Base-by-base conservation (phyloP, 176 grass and related monocot genomes). In the Elaeis guineensis region DNA sequence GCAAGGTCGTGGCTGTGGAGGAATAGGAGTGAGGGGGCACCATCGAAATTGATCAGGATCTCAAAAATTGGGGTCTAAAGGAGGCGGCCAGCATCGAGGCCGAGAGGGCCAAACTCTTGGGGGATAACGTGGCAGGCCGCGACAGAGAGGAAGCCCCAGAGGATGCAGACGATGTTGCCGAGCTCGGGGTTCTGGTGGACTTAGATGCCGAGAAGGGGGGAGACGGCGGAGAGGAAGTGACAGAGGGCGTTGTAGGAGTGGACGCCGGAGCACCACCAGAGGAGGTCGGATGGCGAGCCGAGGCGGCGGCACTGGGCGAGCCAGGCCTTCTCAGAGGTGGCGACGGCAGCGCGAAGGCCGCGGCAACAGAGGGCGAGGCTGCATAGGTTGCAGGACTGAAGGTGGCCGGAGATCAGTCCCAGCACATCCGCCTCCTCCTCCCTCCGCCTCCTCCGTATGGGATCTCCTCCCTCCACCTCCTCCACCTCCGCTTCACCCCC, bases 111-210 rank as follows among this genome's bases (percentile, higher is more conserved):
- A 49, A 90, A 67, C 64, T 84, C 86, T 75, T 95, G 91, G n/a
- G 91, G 91, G 55, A 95, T 73, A 64, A 63, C 58, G 30, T 80
- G 74, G 15, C 84, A 71, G 64, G 70, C 83, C 54, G 90, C 83
- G 72, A 95, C 64, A 53, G 91, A 95, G 22, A 95, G 64, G 66
- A 95, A 95, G 0, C 91, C 86, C 54, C 83, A 89, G 78, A 95
- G 51, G 9, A 61, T 69, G 72, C 57, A 29, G n/a, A n/a, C n/a
- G n/a, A n/a, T n/a, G n/a, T n/a, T n/a, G n/a, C n/a, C n/a, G n/a
- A n/a, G n/a, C n/a, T 90, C 86, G 1, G 86, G 86, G 69, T 95
- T 95, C 75, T 95, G 77, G 80, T 95, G 83, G 16, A 82, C 86
- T 83, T 83, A 90, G 59, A 95, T 63, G 29, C 64, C 75, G 16